Evolutionary conservation across 2,329 filamentous ascomycete species (phyloP).

Genomic region (Didymosphaeria variabile): DNA sequence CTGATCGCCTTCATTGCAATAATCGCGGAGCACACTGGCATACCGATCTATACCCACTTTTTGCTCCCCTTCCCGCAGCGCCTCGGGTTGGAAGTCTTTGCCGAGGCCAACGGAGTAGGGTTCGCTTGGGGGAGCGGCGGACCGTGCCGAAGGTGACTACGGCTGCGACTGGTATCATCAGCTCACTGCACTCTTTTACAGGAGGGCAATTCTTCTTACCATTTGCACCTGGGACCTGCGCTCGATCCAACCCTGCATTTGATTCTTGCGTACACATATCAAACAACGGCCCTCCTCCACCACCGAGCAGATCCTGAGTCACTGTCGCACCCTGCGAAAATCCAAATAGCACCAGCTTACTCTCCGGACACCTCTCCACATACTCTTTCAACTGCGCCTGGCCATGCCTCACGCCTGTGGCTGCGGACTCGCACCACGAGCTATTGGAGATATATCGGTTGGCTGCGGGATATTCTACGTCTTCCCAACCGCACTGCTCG

Average conservation of each 20-base stretch:
- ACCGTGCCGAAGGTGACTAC: constrained; percentile 20
- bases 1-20: constrained; percentile 68
- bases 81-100: constrained; percentile 17
- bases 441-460: constrained; percentile 14
- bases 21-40: constrained; percentile 64
- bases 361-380: constrained; percentile 20
- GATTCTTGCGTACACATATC: constrained; percentile 17
- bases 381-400: constrained; percentile 22
- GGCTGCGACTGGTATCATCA: constrained; percentile 17
- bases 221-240: constrained; percentile 19
- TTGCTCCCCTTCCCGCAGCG: constrained; percentile 8
- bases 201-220: constrained; percentile 13
- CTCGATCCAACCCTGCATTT: constrained; percentile 16
- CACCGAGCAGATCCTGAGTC: constrained; percentile 23
- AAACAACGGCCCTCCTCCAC: constrained; percentile 22
- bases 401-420: constrained; percentile 17
- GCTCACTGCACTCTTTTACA: too few species aligned
- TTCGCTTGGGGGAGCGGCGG: constrained; percentile 14
- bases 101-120: constrained; percentile 19
- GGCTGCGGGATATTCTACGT: constrained; percentile 21
- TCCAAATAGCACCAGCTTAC: constrained; percentile 23
- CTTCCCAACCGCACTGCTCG: constrained; percentile 22
- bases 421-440: constrained; percentile 24
- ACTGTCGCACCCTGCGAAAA: constrained; percentile 24
- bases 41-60: constrained; percentile 19